Conservation (phyloP, 2,329 filamentous ascomycete species). For the Cytospora piceae region DNA sequence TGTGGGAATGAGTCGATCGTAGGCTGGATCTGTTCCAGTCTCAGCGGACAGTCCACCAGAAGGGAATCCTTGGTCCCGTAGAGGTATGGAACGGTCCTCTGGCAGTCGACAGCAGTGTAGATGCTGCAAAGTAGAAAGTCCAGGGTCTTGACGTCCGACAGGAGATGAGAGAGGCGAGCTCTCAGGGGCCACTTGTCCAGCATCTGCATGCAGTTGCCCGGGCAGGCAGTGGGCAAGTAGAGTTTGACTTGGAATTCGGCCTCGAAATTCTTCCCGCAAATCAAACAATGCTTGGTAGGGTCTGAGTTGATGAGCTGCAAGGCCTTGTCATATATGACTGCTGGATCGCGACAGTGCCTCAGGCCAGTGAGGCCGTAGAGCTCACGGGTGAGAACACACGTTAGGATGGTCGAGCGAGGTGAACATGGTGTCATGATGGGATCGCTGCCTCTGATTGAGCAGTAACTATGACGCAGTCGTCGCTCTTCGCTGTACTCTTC, state of each 20-base stretch:
- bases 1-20: neutral
- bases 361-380: constrained; percentile 1
- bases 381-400: constrained; percentile 8
- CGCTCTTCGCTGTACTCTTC: constrained; percentile 3
- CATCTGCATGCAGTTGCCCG: neutral
- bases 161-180: constrained; percentile 9
- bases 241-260: neutral
- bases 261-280: neutral
- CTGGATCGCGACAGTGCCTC: neutral
- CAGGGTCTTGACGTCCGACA: constrained; percentile 1
- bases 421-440: constrained; percentile 2
- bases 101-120: constrained; percentile 1
- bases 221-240: constrained; percentile 6
- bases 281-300: constrained; percentile 6
- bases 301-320: neutral
- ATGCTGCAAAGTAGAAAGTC: constrained; percentile 9
- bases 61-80: neutral
- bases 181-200: constrained; percentile 9
- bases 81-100: neutral
- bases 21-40: neutral
- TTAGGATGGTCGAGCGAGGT: constrained; percentile 1
- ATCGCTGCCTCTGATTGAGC: neutral
- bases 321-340: constrained; percentile 1
- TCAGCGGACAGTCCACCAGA: constrained; percentile 5
- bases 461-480: neutral